Evolutionary conservation across 2,329 filamentous ascomycete species (phyloP).

Genomic region (Paecilomyces dactylethromorphus): DNA sequence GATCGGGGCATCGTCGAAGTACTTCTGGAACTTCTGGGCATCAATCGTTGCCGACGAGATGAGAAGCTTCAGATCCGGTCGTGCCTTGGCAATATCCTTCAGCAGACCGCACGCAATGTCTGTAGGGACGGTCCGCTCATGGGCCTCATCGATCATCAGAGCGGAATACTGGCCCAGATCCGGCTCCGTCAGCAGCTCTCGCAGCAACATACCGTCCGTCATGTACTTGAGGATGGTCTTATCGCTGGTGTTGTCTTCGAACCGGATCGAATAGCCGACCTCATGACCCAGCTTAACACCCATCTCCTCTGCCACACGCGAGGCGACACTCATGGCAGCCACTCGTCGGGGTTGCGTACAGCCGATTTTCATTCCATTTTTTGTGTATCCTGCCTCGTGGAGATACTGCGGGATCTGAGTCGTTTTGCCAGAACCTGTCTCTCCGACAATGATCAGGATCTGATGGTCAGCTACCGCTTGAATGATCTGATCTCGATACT

Average conservation of each 20-base stretch:
- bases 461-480: slow-evolving; percentile 82
- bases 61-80: slow-evolving; percentile 80
- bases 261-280: slow-evolving; percentile 91
- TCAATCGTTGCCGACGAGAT: slow-evolving; percentile 95
- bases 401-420: slow-evolving; percentile 93
- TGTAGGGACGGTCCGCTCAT: slow-evolving; percentile 86
- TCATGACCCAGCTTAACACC: slow-evolving; percentile 84
- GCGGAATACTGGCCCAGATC: slow-evolving; percentile 75
- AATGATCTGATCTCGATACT: slow-evolving; percentile 78
- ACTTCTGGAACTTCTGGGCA: slow-evolving; percentile 82
- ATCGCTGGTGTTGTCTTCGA: slow-evolving; percentile 85
- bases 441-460: slow-evolving; percentile 84
- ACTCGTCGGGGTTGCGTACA: slow-evolving; percentile 94
- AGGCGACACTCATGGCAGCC: slow-evolving; percentile 95
- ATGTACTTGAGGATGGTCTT: slow-evolving; percentile 93
- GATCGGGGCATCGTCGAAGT: slow-evolving; percentile 88
- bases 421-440: slow-evolving; percentile 93
- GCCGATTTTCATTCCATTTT: slow-evolving; percentile 74
- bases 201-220: slow-evolving; percentile 92
- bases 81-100: slow-evolving; percentile 77
- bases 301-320: slow-evolving; percentile 91
- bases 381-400: slow-evolving; percentile 83
- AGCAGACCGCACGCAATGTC: slow-evolving; percentile 84
- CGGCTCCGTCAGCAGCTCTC: slow-evolving; percentile 85
- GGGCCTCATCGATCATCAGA: slow-evolving; percentile 95